phyloP scores from a whole-genome alignment of 371 early-diverging fungal genomes.

The Haplosporangium sp. region DNA sequence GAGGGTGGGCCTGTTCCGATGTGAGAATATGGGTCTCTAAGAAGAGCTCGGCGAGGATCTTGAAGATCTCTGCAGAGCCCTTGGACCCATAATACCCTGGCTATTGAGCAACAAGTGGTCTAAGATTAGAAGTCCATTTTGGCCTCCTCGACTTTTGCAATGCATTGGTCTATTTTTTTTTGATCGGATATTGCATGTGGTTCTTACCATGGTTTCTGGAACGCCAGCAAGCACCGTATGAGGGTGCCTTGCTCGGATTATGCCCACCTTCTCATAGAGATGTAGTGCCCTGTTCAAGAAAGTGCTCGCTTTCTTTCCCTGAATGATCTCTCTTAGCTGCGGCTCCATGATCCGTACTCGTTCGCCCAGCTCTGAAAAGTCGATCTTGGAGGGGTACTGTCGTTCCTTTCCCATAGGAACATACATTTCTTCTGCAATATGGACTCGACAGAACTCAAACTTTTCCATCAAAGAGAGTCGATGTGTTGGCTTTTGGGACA shows the following conservation, averaged over 20 bases:
- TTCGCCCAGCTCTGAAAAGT: conserved; percentile 51
- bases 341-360: conserved; percentile 46
- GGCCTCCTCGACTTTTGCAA: too few species aligned
- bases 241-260: conserved; percentile 60
- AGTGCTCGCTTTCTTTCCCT: conserved; percentile 35
- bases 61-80: conserved; percentile 59
- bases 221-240: conserved; percentile 57
- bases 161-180: neutral
- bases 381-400: conserved; percentile 59
- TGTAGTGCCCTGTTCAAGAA: conserved; percentile 55
- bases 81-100: conserved; percentile 76
- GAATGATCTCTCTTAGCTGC: conserved; percentile 58
- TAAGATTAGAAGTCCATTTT: neutral
- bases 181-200: neutral
- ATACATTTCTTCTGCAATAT: conserved; percentile 57
- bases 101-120: conserved; percentile 36
- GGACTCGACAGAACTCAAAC: conserved; percentile 65
- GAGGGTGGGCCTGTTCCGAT: conserved; percentile 54
- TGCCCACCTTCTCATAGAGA: conserved; percentile 58
- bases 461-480: conserved; percentile 26
- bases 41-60: conserved; percentile 55
- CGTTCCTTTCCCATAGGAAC: conserved; percentile 58
- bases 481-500: neutral
- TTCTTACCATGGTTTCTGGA: conserved; percentile 55
- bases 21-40: conserved; percentile 57